phyloP scores from a whole-genome alignment of 768 basidiomycete species.

The Panaeolus papilionaceus region DNA sequence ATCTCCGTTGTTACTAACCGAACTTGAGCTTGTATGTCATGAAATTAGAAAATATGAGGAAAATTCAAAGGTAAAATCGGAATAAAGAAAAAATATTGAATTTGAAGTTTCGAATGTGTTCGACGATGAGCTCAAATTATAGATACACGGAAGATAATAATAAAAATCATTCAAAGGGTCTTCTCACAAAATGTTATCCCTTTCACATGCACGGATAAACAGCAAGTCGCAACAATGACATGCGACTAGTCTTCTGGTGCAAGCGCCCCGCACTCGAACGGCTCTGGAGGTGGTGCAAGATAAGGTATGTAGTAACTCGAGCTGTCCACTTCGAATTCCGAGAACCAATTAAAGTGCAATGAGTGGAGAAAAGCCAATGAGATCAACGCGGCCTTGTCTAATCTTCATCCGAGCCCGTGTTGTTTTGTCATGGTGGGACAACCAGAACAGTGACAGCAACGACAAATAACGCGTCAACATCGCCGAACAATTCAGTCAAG shows the following conservation, averaged over 20 bases:
- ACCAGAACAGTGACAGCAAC: constrained; percentile 16
- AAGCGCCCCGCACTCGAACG: constrained; percentile 4
- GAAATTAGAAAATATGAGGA: no score
- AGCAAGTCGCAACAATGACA: not conserved
- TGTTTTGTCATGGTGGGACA: constrained; percentile 11
- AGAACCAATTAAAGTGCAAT: not conserved
- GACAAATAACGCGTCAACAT: constrained; percentile 45
- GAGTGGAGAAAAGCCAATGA: not conserved
- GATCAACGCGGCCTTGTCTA: not conserved
- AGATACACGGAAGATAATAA: not conserved
- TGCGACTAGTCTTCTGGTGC: not conserved
- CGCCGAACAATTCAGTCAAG: constrained; percentile 14
- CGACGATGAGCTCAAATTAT: not conserved
- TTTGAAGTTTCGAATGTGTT: not conserved
- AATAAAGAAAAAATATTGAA: no score
- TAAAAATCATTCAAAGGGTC: not conserved
- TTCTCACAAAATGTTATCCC: not conserved
- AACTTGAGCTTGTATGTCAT: no score
- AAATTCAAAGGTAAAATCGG: no score
- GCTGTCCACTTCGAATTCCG: not conserved
- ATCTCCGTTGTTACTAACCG: no score
- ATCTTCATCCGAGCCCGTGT: constrained; percentile 6
- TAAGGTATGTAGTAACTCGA: not conserved
- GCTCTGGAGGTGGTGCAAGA: constrained; percentile 1
- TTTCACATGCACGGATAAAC: not conserved